A percentile compares a stretch with the other conserved stretches of the same genome.
Conservation (phyloP, 2,329 filamentous ascomycete genomes). For the Aspergillus sp. region DNA sequence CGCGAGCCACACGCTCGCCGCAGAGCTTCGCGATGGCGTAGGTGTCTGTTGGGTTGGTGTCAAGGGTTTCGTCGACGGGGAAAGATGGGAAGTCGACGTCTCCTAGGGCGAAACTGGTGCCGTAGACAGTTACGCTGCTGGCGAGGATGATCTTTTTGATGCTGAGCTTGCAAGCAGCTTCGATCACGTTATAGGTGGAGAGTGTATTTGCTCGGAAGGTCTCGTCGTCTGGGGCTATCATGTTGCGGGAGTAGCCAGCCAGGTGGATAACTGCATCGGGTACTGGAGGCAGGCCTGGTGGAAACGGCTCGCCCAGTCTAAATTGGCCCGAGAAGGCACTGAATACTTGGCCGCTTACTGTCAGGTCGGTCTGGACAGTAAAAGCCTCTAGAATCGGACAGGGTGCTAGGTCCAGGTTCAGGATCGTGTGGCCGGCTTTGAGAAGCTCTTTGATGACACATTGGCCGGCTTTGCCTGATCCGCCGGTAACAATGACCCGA, state of each 20-base stretch:
- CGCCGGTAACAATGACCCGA: slow-evolving; percentile 52
- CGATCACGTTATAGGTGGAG: slow-evolving; percentile 55
- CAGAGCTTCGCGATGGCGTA: slow-evolving; percentile 56
- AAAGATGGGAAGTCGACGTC: slow-evolving; percentile 50
- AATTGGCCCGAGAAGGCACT: slow-evolving; percentile 51
- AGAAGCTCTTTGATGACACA: slow-evolving; percentile 48
- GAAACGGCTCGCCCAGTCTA: slow-evolving; percentile 37
- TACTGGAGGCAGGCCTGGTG: slow-evolving; percentile 28
- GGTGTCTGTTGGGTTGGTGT: slow-evolving; percentile 53
- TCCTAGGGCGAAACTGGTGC: slow-evolving; percentile 54
- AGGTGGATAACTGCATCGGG: slow-evolving; percentile 58
- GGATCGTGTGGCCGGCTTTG: slow-evolving; percentile 43
- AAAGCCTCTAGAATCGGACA: slow-evolving; percentile 41
- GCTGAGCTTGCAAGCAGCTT: slow-evolving; percentile 54
- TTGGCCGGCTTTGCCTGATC: slow-evolving; percentile 49
- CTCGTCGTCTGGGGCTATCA: slow-evolving; percentile 55
- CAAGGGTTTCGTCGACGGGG: slow-evolving; percentile 52
- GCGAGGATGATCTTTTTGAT: slow-evolving; percentile 57
- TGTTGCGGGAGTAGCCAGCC: slow-evolving; percentile 51
- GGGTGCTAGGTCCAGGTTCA: slow-evolving; percentile 49
- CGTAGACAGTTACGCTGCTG: slow-evolving; percentile 52
- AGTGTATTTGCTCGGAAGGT: slow-evolving; percentile 50
- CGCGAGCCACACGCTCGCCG: slow-evolving; percentile 49
- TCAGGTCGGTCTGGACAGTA: slow-evolving; percentile 50
- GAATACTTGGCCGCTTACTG: slow-evolving; percentile 49